phyloP scores from a whole-genome alignment of 495 filamentous ascomycete species.

The Corynascus novoguineensis region DNA sequence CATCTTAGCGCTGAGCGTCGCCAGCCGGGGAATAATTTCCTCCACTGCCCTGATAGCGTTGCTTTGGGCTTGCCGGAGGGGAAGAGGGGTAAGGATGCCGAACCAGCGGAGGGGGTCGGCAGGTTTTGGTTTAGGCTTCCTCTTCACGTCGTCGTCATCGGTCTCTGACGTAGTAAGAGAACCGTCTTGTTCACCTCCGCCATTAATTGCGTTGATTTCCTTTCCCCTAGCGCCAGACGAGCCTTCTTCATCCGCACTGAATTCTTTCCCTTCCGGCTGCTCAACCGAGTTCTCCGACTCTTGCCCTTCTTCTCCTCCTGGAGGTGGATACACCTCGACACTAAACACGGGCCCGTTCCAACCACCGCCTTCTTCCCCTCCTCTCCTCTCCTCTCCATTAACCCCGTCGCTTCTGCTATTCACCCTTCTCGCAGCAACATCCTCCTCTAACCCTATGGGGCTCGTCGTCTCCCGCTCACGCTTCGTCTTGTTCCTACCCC shows the following conservation, averaged over 20 bases:
- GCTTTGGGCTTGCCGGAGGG: conserved; percentile 56
- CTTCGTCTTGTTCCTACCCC: background rate
- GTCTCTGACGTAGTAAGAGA: background rate
- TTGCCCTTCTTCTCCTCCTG: background rate
- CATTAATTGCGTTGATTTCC: no score
- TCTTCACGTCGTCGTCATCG: background rate
- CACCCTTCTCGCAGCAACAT: no score
- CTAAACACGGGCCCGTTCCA: conserved; percentile 1
- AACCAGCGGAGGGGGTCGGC: conserved; percentile 64
- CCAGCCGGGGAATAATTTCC: conserved; percentile 42
- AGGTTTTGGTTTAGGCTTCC: background rate
- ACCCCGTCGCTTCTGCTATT: no score
- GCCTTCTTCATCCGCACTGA: background rate
- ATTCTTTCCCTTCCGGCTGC: background rate
- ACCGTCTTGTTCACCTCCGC: background rate
- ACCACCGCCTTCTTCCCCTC: background rate
- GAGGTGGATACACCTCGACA: background rate
- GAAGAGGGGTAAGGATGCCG: conserved; percentile 57
- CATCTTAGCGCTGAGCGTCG: conserved; percentile 44
- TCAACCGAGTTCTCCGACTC: background rate
- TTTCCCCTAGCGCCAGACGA: no score
- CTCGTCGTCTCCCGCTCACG: no score
- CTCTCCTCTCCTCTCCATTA: background rate
- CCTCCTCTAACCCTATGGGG: background rate
- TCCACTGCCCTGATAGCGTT: conserved; percentile 40